Evolutionary conservation across 805 yeast genomes (phyloP), one percentile per base, ranked within the genome.

Genomic region (Candida maesae): DNA sequence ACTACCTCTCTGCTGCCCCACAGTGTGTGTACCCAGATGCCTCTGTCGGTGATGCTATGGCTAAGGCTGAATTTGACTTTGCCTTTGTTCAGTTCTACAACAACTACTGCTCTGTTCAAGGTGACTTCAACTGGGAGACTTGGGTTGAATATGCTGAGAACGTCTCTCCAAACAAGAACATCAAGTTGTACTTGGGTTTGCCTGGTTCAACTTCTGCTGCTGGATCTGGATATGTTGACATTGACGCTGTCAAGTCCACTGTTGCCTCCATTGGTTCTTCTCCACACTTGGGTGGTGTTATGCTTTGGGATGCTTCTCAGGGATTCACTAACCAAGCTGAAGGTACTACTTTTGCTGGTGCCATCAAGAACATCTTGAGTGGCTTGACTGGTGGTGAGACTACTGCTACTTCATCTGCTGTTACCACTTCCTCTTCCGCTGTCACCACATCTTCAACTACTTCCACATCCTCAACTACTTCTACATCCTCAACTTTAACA

Each of bases 241-340:
- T 70, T 35, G 51, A 59, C 30, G 36, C 60, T 5, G 49, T 68
- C 27, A 47, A 70, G 39, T 47, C 68, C 3, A 70, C 77, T 45
- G 75, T 89, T 51, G 83, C 83, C 17, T 84, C 89, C 25, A 76
- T 90, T 51, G 85, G 88, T 13, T 69, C 82, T 9, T 78, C 77
- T 49, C 76, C 76, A 15, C 72, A 73, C 53, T 86, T 90, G 55
- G 97, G 95, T 45, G 98, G 98, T 55, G 75, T 91, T 55, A 77
- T 83, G 71, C 64, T 89, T 43, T 90, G 98, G 97, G 95, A 88
- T 63, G 95, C 95, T 31, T 81, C 91, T 39, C 86, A 83, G 56
- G 88, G 78, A 27, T 61, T 68, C 44, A 71, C 76, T 49, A 67
- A 71, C 39, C 53, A 59, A 35, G 67, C 68, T 27, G 67, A 67